Conservation (phyloP, 1,139 yeast genomes). For the Candida sp. region DNA sequence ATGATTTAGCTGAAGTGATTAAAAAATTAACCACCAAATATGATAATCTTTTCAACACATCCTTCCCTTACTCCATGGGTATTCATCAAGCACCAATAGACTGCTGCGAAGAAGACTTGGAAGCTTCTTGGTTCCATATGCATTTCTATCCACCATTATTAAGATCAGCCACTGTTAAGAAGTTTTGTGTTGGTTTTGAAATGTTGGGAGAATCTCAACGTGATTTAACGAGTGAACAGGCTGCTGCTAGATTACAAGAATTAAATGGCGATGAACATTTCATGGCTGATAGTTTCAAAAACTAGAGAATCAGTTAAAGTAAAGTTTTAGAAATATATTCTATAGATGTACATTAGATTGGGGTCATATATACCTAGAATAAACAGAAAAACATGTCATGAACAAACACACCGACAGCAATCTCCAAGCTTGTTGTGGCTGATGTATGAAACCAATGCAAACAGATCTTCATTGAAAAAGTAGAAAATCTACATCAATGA, state of each 20-base stretch:
- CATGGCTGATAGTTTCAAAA: conserved; percentile 9
- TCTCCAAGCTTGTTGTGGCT: no score
- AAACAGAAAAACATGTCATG: no score
- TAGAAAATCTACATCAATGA: no score
- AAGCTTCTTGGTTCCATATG: conserved; percentile 65
- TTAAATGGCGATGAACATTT: conserved; percentile 41
- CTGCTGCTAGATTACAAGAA: conserved; percentile 55
- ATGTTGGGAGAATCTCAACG: conserved; percentile 79
- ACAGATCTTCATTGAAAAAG: no score
- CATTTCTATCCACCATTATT: conserved; percentile 79
- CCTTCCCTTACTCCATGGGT: conserved; percentile 83
- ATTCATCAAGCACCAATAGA: conserved; percentile 68
- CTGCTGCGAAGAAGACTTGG: conserved; percentile 32
- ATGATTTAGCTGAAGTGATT: conserved; percentile 56
- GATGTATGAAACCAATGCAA: no score
- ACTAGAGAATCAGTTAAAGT: not conserved
- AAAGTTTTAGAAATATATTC: not conserved
- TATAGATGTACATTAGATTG: not conserved
- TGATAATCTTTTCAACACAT: conserved; percentile 67
- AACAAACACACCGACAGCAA: no score
- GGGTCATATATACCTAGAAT: not conserved
- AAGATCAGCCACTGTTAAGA: conserved; percentile 71
- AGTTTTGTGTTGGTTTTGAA: conserved; percentile 77
- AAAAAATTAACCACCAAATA: conserved; percentile 59
- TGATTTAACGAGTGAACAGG: conserved; percentile 74